Evolutionary conservation across 1,139 yeast species (phyloP).

Genomic region (Debaryomyces robertsiae): DNA sequence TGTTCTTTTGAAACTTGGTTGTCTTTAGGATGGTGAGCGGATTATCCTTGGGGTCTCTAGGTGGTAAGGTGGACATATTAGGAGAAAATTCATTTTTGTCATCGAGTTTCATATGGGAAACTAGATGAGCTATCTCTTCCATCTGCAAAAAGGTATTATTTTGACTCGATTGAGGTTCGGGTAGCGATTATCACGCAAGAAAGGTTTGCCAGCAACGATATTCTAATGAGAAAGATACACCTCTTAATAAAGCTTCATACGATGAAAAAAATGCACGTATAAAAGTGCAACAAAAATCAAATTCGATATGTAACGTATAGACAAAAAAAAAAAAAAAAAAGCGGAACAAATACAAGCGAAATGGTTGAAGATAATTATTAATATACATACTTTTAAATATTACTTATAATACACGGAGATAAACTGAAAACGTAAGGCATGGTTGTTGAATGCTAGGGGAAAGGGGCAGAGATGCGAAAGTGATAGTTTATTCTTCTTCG

Average conservation of each 20-base stretch:
- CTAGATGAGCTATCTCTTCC: constrained; percentile 4
- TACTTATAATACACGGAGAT: constrained; percentile 15
- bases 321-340: constrained; percentile 2
- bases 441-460: constrained; percentile 3
- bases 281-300: too few species aligned
- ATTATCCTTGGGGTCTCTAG: constrained; percentile 51
- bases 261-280: too few species aligned
- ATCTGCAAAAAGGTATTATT: neutral
- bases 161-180: neutral
- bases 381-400: constrained; percentile 12
- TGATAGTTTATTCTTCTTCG: constrained; percentile 64
- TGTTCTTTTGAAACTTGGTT: constrained; percentile 29
- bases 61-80: constrained; percentile 11
- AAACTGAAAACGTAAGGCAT: constrained; percentile 9
- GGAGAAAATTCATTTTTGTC: constrained; percentile 9
- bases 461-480: neutral
- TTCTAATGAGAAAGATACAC: too few species aligned
- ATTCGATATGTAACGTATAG: too few species aligned
- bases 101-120: constrained; percentile 3
- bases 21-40: constrained; percentile 56
- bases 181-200: too few species aligned
- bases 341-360: neutral
- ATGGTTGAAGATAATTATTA: constrained; percentile 3
- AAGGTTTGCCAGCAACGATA: too few species aligned
- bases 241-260: too few species aligned